phyloP scores from a whole-genome alignment of 2,329 filamentous ascomycete genomes.

The Chaetomiaceae sp. region DNA sequence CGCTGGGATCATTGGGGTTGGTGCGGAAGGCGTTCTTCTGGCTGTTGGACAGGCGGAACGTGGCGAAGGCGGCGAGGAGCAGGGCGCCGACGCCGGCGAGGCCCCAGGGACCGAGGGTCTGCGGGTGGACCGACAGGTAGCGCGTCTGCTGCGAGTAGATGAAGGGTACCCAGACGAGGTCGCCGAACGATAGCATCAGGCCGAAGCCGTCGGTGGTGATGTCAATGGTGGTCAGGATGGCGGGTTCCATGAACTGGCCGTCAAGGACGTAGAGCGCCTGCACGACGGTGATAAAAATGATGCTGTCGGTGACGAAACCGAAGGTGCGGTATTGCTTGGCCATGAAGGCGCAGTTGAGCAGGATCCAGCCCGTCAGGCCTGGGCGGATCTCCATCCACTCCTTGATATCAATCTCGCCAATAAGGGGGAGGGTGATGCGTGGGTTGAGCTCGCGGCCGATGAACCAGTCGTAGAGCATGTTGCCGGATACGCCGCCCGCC shows the following conservation, averaged over 20 bases:
- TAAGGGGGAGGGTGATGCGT: conserved; percentile 68
- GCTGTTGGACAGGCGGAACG: conserved; percentile 91
- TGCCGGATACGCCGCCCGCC: conserved; percentile 74
- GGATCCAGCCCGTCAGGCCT: conserved; percentile 82
- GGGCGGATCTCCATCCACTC: conserved; percentile 86
- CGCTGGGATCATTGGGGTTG: conserved; percentile 72
- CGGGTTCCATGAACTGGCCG: conserved; percentile 78
- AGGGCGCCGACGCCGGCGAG: conserved; percentile 62
- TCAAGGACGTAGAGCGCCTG: conserved; percentile 84
- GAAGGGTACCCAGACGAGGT: conserved; percentile 90
- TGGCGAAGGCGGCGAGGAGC: conserved; percentile 71
- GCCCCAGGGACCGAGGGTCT: conserved; percentile 68
- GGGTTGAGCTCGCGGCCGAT: conserved; percentile 95
- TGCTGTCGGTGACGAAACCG: conserved; percentile 80
- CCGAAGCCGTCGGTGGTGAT: conserved; percentile 91
- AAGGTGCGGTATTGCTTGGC: conserved; percentile 84
- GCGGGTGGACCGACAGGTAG: conserved; percentile 78
- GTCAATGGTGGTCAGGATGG: conserved; percentile 90
- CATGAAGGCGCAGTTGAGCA: conserved; percentile 78
- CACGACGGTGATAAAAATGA: conserved; percentile 70
- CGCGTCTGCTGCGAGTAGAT: conserved; percentile 79
- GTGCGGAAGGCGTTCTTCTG: conserved; percentile 94
- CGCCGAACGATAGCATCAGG: conserved; percentile 90
- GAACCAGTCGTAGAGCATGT: conserved; percentile 91
- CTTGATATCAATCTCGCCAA: conserved; percentile 88